Evolutionary conservation across 208 protist genomes (phyloP).

Genomic region (Herpetomonas muscarum): DNA sequence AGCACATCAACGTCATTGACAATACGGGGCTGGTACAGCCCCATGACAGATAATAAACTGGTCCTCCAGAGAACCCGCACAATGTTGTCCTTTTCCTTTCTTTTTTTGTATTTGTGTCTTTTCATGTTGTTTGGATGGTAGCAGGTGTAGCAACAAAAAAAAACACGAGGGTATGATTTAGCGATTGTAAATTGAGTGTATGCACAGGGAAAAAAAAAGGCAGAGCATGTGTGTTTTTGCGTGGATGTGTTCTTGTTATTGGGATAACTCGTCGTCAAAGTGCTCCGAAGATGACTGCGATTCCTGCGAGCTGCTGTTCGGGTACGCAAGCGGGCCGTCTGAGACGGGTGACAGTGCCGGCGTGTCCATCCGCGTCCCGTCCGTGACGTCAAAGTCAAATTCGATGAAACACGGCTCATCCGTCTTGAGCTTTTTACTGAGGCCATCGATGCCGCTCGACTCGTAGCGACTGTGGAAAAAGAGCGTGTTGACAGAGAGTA

Average conservation of each 20-base stretch:
- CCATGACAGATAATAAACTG: too few species aligned
- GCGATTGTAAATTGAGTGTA: background rate
- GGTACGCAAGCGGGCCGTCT: too few species aligned
- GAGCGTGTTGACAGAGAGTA: slow-evolving; percentile 42
- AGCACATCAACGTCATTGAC: too few species aligned
- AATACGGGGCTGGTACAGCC: too few species aligned
- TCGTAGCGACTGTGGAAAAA: slow-evolving; percentile 40
- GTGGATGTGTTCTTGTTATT: too few species aligned
- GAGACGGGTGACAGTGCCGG: background rate
- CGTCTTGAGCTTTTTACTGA: slow-evolving; percentile 31
- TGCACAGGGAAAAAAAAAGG: background rate
- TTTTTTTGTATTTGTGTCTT: too few species aligned
- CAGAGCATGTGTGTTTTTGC: slow-evolving; percentile 1
- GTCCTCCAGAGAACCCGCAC: too few species aligned
- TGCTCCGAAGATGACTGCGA: too few species aligned
- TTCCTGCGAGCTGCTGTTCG: too few species aligned
- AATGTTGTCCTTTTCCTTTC: background rate
- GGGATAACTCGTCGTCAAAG: too few species aligned
- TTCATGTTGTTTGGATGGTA: too few species aligned
- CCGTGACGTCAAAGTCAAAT: slow-evolving; percentile 17
- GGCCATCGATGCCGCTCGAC: slow-evolving; percentile 30
- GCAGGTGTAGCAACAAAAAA: too few species aligned
- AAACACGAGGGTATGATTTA: background rate
- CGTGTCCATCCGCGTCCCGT: background rate
- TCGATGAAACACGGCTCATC: slow-evolving; percentile 6